Evolutionary conservation across 495 filamentous ascomycete genomes (phyloP), one percentile per base, ranked within the genome.

Genomic region (Aspergillus nidulans): DNA sequence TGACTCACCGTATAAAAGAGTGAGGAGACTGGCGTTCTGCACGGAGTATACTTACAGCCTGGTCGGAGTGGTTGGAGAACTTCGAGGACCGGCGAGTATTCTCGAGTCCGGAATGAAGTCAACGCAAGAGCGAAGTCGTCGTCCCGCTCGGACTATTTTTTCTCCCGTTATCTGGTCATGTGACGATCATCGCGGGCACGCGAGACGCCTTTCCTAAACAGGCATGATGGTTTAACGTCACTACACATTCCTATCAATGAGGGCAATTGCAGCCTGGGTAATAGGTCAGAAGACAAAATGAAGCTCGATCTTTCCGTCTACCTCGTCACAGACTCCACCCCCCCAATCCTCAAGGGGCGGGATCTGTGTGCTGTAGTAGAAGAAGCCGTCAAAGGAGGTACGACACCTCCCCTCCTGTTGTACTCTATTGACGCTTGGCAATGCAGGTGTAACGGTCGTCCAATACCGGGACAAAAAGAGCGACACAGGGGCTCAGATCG

Each of bases 401-500:
- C 56, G 69, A 16, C 24, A 38, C 23, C n/a, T 19, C n/a, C 28
- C 42, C 9, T 23, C 48, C n/a, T 60, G 40, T 53, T 42, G 20
- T 50, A 46, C 47, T 18, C 53, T 39, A 52, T 55, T 69, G 52
- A 66, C 51, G 19, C 9, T 46, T 44, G 32, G 43, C 45, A 39
- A 32, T 13, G 24, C 26, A 85, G 81, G 91, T 48, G 91, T 90
- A 34, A 92, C 88, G 0, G 73, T 92, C 8, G 90, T 97, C 23
- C 94, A 97, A 71, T 90, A 91, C 61, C 80, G 92, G 57, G 92
- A 97, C 68, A 97, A 97, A 69, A 86, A 75, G 8, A 85, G 84
- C 63, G 87, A 91, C 52, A 95, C 91, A 0, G 85, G 77, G 5
- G 76, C 76, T 19, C 78, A 94, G 52, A 80, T 96, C 20, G 65